Conservation (phyloP, 1,284 basidiomycete species). For the Coniferiporia weirii region DNA sequence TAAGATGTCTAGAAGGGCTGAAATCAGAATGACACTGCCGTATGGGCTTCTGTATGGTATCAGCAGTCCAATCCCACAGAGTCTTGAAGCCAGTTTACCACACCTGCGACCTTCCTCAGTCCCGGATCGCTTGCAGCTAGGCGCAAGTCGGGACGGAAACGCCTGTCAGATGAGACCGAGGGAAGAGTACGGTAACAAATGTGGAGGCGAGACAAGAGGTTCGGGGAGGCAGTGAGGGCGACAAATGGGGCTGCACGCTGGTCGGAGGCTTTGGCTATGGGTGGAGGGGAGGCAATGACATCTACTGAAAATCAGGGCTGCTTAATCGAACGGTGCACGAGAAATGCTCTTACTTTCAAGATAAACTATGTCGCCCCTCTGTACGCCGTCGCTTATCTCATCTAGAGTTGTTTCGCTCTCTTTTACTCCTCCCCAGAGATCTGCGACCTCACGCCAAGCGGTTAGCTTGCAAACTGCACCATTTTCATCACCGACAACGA, state of each 20-base stretch:
- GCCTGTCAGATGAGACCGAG: constrained; percentile 49
- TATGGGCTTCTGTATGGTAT: too few relatives aligned
- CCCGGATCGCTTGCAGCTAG: constrained; percentile 62
- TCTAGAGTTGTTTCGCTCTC: constrained; percentile 20
- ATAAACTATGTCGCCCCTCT: constrained; percentile 63
- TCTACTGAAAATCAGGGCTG: constrained; percentile 32
- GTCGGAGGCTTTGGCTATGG: constrained; percentile 22
- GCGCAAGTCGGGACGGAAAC: constrained; percentile 63
- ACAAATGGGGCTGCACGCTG: constrained; percentile 27
- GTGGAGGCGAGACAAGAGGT: constrained; percentile 50
- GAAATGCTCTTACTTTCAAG: constrained; percentile 49
- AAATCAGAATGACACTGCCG: too few relatives aligned
- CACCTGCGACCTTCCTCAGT: constrained; percentile 56
- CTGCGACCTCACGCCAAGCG: constrained; percentile 70
- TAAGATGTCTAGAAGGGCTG: too few relatives aligned
- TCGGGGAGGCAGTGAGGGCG: constrained; percentile 57
- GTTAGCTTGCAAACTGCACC: constrained; percentile 62
- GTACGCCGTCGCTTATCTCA: constrained; percentile 23
- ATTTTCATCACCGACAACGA: constrained; percentile 64
- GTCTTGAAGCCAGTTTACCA: constrained; percentile 66
- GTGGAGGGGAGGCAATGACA: constrained; percentile 42
- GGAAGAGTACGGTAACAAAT: constrained; percentile 77
- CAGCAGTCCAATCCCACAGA: constrained; percentile 1
- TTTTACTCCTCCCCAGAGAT: constrained; percentile 54
- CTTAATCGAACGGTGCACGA: too few relatives aligned